Evolutionary conservation across 768 basidiomycete species (phyloP), one percentile per base, ranked within the genome.

Genomic region (Pleurotus tuoliensis): DNA sequence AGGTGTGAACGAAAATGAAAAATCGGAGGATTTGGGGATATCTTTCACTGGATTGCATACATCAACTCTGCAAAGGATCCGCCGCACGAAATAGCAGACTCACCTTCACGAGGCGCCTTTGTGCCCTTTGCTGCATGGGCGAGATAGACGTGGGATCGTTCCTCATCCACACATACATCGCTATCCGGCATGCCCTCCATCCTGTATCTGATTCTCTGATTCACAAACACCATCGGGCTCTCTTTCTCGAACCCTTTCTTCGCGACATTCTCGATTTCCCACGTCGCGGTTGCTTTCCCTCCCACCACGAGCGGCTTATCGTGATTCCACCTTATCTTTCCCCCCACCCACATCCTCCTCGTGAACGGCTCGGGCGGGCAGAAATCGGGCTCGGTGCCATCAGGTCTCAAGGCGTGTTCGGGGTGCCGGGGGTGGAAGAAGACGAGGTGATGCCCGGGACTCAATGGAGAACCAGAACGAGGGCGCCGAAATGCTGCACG

Each of bases 311-410:
- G 66, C 1, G 79, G 77, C 30, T 69, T 66, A 30, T 66, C 54
- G 45, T 69, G 61, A 61, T 82, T 76, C 87, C 87, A 91, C 22
- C 70, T 71, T 66, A 91, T 84, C 62, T 71, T 78, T 3, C 89
- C 89, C 20, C 86, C 79, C 2, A 87, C 88, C 88, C 89, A 91
- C 89, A 91, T 91, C n/a, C 89, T 75, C 57, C 84, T 76, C 24
- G 82, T 80, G 70, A 88, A 90, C 2, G 88, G 88, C 52, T 78
- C 72, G 0, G 89, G 89, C 2, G 89, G 87, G 60, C 84, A 84
- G 53, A 88, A 83, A 48, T 86, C 82, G 1, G 79, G 75, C 51
- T 89, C 88, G 7, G 88, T 90, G 12, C 87, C 88, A 62, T 91
- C 89, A 15, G 73, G 61, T 8, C 84, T 77, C 39, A 91, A 74